Conservation (phyloP, 345 rosid species). For the Gossypium stocksii region DNA sequence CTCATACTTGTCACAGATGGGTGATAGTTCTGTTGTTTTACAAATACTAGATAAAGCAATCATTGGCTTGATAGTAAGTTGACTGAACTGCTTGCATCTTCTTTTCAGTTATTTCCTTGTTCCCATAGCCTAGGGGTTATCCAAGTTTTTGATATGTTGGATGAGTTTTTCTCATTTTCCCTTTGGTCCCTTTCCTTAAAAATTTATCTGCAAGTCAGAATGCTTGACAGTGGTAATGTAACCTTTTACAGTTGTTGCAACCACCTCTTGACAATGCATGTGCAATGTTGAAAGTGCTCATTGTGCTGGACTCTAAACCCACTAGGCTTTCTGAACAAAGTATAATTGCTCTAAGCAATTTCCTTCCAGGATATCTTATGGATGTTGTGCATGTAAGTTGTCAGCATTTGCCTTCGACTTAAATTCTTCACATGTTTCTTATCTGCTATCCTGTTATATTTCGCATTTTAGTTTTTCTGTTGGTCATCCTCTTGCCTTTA, state of each 20-base stretch:
- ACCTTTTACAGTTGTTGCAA: constrained; percentile 38
- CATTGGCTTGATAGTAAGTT: constrained; percentile 61
- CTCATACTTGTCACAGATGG: constrained; percentile 55
- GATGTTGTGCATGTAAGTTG: constrained; percentile 53
- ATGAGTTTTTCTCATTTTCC: neutral
- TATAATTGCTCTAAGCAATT: constrained; percentile 41
- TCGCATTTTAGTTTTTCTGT: neutral
- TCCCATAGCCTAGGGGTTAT: neutral
- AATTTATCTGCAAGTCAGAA: neutral
- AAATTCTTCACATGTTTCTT: neutral
- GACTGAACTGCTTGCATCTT: constrained; percentile 1
- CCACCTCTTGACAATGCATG: constrained; percentile 57
- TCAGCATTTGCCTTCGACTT: neutral
- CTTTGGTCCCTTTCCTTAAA: neutral
- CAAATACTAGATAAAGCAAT: constrained; percentile 47
- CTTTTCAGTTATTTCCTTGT: neutral
- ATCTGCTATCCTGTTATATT: neutral
- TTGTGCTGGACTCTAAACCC: constrained; percentile 58
- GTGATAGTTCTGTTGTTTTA: constrained; percentile 60
- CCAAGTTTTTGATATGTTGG: neutral
- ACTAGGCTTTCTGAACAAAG: constrained; percentile 62
- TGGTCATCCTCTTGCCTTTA: constrained; percentile 1
- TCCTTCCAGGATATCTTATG: constrained; percentile 53
- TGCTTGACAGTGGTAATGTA: constrained; percentile 6
- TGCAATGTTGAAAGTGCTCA: constrained; percentile 66